Conservation (phyloP, 2,329 filamentous ascomycete genomes). For the Colletotrichum cuscutae region DNA sequence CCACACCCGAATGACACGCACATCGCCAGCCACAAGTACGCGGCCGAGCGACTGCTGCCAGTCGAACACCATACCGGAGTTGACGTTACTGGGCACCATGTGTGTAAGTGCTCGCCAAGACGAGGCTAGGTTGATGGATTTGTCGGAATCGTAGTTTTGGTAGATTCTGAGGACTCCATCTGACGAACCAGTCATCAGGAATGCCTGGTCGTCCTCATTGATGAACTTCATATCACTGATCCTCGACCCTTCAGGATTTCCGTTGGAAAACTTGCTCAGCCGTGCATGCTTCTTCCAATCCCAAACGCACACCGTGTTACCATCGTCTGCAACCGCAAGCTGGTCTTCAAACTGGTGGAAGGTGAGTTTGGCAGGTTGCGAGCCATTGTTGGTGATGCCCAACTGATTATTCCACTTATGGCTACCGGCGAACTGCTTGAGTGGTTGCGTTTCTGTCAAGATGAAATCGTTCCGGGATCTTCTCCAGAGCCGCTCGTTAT, state of each 20-base stretch:
- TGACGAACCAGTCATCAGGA: constrained; percentile 93
- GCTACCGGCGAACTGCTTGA: constrained; percentile 87
- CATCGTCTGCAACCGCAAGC: constrained; percentile 90
- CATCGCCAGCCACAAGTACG: constrained; percentile 94
- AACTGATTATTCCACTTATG: constrained; percentile 88
- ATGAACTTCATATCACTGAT: constrained; percentile 98
- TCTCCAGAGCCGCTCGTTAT: constrained; percentile 94
- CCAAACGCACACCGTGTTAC: constrained; percentile 91
- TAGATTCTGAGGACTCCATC: constrained; percentile 96
- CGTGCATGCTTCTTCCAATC: constrained; percentile 86
- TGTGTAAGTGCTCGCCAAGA: constrained; percentile 93
- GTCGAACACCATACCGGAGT: constrained; percentile 95
- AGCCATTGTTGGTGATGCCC: constrained; percentile 87
- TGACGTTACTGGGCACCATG: constrained; percentile 92
- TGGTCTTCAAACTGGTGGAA: constrained; percentile 99
- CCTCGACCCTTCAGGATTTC: constrained; percentile 88
- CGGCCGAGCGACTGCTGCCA: constrained; percentile 99
- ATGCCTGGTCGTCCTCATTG: constrained; percentile 96
- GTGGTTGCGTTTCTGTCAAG: constrained; percentile 89
- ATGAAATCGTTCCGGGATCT: constrained; percentile 93
- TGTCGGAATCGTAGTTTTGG: constrained; percentile 85
- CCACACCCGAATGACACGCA: constrained; percentile 96
- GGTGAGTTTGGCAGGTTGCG: constrained; percentile 90
- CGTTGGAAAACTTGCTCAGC: constrained; percentile 90
- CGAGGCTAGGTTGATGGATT: constrained; percentile 84